Percentiles rank a stretch among this genome's conserved stretches.
phyloP scores from a whole-genome alignment of 2,329 filamentous ascomycete genomes.

The Purpureocillium takamizusanense region DNA sequence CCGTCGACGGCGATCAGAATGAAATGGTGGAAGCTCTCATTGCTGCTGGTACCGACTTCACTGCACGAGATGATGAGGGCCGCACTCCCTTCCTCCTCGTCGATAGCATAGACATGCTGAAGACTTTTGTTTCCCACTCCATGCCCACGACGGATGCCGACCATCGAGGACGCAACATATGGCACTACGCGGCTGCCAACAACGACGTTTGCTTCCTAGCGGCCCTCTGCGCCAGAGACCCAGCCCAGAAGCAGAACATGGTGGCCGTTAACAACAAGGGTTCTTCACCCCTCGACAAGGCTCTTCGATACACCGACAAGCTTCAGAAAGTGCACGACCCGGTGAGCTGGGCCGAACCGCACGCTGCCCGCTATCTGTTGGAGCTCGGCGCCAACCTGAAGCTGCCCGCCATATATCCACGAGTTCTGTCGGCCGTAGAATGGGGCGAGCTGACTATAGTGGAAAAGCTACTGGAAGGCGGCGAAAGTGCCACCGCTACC shows the following conservation, averaged over 20 bases:
- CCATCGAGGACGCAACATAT: constrained; percentile 22
- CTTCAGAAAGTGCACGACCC: not conserved
- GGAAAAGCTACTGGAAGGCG: constrained; percentile 9
- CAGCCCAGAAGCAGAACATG: constrained; percentile 17
- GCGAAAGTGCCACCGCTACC: constrained; percentile 7
- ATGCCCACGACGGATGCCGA: constrained; percentile 20
- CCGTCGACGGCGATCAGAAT: constrained; percentile 14
- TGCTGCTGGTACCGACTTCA: constrained; percentile 16
- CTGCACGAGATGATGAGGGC: constrained; percentile 14
- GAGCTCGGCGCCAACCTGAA: not conserved
- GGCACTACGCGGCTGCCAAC: constrained; percentile 26
- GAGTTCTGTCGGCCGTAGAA: constrained; percentile 7
- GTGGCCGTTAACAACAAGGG: constrained; percentile 9
- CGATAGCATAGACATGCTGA: constrained; percentile 16
- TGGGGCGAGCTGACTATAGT: constrained; percentile 18
- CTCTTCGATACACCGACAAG: constrained; percentile 13
- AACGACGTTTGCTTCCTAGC: constrained; percentile 18
- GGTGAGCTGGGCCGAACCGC: not conserved
- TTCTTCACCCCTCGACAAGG: constrained; percentile 21
- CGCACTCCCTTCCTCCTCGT: constrained; percentile 26
- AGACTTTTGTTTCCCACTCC: constrained; percentile 15
- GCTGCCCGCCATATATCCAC: not conserved
- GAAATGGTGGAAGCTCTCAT: constrained; percentile 19
- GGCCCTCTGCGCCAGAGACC: constrained; percentile 21
- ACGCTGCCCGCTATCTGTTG: constrained; percentile 3